phyloP scores from a whole-genome alignment of 2,329 filamentous ascomycete species.

The Epichloe amarillans region DNA sequence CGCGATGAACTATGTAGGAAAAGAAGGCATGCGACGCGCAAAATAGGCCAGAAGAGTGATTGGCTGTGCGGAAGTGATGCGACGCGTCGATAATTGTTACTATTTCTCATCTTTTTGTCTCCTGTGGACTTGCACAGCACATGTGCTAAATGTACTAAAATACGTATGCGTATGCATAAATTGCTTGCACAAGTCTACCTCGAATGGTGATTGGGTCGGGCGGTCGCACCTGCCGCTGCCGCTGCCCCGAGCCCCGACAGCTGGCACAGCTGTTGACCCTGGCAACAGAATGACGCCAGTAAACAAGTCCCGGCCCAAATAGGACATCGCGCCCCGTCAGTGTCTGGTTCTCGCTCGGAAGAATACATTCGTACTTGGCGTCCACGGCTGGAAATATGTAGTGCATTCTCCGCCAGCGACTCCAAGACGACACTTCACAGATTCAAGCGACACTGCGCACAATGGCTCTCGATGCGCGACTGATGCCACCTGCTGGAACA shows the following conservation, averaged over 20 bases:
- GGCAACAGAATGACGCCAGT: constrained; percentile 21
- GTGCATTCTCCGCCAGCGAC: constrained; percentile 27
- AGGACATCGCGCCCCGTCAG: neutral
- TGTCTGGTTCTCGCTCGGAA: neutral
- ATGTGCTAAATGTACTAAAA: neutral
- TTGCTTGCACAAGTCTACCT: neutral
- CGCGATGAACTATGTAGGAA: neutral
- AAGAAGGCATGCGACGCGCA: neutral
- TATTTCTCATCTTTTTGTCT: too few species aligned
- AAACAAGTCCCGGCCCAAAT: constrained; percentile 17
- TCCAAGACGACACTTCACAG: constrained; percentile 25
- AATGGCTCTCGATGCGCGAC: constrained; percentile 29
- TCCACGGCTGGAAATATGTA: constrained; percentile 17
- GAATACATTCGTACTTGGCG: neutral
- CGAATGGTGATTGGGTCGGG: neutral
- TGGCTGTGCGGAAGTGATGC: neutral
- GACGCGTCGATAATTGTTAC: neutral
- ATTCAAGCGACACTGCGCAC: constrained; percentile 26
- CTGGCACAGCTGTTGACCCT: constrained; percentile 14
- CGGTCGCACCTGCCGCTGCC: neutral
- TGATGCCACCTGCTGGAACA: constrained; percentile 30
- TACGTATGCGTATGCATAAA: neutral
- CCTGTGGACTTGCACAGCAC: too few species aligned
- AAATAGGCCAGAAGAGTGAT: neutral
- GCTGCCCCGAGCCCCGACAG: too few species aligned